Base-by-base conservation (phyloP, 2,329 filamentous ascomycete genomes). In the Emydomyces testavorans region DNA sequence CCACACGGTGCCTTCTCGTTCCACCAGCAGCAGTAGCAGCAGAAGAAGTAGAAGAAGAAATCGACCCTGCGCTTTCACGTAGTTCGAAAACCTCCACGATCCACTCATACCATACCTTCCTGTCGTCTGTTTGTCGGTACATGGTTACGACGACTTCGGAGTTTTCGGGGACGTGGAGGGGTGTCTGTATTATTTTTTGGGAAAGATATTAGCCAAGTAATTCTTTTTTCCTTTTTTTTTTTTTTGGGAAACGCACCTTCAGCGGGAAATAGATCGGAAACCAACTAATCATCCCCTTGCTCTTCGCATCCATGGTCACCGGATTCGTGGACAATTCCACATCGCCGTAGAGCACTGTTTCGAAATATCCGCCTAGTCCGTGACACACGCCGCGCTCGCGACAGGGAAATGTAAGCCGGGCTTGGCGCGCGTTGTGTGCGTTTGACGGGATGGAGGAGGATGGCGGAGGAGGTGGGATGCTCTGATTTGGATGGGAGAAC, bases 61-160 rank as follows among this genome's bases (percentile, higher is more conserved):
- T 13, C 6, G 46, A 32, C 15, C 20, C 43, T 15, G 36, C 15
- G 3, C 2, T 13, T 2, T 46, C 39, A 32, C 38, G 28, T 24
- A 36, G 49, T 20, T 62, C 76, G 64, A 82, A 95, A 8, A 84
- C 85, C 65, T 96, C 92, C 1, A 95, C 82, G 52, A 92, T 74
- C 92, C 92, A 98, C 65, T 98, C 92, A 64, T 98, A 98, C 93
- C 92, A 98, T 6, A 98, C 92, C 64, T 85, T 93, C 31, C 83
- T 79, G 62, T 95, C 87, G 61, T 98, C 90, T 0, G 92, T 96
- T 67, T 93, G 85, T 43, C 92, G 78, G 85, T 88, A 95, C 80
- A 98, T 95, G 62, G 81, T 92, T 31, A 95, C 80, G 56, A 93
- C 84, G 3, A 96, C 72, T 64, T 94, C 86, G 0, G 83, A 81